Conservation (phyloP, 2,329 filamentous ascomycete genomes). For the Aspergillus sp. region DNA sequence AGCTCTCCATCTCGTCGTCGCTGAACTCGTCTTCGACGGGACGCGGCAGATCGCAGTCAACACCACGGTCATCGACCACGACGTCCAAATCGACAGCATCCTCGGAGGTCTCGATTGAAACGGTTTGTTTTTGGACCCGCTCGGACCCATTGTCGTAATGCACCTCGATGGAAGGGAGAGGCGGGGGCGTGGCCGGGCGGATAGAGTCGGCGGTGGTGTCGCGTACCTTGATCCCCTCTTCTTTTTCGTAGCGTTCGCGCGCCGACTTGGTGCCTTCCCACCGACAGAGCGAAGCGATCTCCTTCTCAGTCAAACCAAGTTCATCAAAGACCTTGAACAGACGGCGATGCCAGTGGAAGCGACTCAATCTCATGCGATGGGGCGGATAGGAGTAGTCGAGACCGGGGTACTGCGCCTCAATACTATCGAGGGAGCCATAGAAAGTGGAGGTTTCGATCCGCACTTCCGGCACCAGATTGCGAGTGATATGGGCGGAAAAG, state of each 20-base stretch:
- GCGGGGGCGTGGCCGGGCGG: slow-evolving; percentile 46
- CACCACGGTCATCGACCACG: slow-evolving; percentile 22
- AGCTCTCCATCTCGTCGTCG: slow-evolving; percentile 49
- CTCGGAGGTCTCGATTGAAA: slow-evolving; percentile 18
- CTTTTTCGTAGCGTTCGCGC: slow-evolving; percentile 46
- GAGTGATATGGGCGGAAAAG: slow-evolving; percentile 58
- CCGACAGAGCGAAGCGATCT: slow-evolving; percentile 61
- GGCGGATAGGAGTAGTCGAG: slow-evolving; percentile 62
- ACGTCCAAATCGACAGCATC: slow-evolving; percentile 22
- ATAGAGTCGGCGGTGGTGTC: slow-evolving; percentile 63
- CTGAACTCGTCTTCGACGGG: slow-evolving; percentile 42
- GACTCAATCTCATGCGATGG: slow-evolving; percentile 60
- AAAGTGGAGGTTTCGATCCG: slow-evolving; percentile 62
- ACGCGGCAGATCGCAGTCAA: slow-evolving; percentile 20
- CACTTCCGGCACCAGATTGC: slow-evolving; percentile 63
- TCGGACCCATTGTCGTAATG: slow-evolving; percentile 28
- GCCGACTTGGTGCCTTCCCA: slow-evolving; percentile 54
- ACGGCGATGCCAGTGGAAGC: slow-evolving; percentile 59
- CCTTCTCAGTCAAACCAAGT: slow-evolving; percentile 55
- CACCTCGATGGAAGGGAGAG: slow-evolving; percentile 29
- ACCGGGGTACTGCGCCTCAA: slow-evolving; percentile 65
- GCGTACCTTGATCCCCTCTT: slow-evolving; percentile 57
- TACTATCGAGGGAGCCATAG: slow-evolving; percentile 62
- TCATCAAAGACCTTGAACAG: slow-evolving; percentile 62
- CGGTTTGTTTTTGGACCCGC: slow-evolving; percentile 21